Evolutionary conservation across 768 basidiomycete species (phyloP).

Genomic region (Rubroboletus satanas): DNA sequence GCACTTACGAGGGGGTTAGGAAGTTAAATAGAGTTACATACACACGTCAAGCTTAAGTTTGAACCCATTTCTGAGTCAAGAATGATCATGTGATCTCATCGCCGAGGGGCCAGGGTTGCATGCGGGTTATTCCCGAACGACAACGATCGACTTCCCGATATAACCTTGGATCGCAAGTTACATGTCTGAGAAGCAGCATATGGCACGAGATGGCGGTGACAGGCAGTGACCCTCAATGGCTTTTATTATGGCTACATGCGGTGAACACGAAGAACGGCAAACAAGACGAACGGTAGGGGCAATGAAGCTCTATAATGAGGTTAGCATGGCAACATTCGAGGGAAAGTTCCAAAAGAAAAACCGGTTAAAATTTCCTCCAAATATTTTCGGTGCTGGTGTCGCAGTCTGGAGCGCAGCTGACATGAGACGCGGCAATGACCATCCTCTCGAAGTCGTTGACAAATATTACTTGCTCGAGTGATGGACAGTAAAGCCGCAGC

Average conservation of each 20-base stretch:
- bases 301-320: constrained; percentile 2
- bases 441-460: constrained; percentile 61
- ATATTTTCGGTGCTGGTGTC: constrained; percentile 21
- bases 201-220: not conserved
- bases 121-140: constrained; percentile 1
- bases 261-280: constrained; percentile 12
- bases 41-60: constrained; percentile 23
- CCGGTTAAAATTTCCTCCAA: constrained; percentile 33
- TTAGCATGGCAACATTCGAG: not conserved
- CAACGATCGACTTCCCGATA: constrained; percentile 7
- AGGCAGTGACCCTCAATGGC: constrained; percentile 5
- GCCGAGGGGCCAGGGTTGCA: not conserved
- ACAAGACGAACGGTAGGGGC: constrained; percentile 3
- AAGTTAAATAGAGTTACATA: constrained; percentile 21
- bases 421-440: constrained; percentile 37
- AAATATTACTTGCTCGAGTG: constrained; percentile 51
- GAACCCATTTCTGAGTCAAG: constrained; percentile 1
- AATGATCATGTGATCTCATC: constrained; percentile 3
- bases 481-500: constrained; percentile 56
- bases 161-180: not conserved
- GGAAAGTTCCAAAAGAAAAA: constrained; percentile 10
- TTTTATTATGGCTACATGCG: constrained; percentile 18
- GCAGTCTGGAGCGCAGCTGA: constrained; percentile 27
- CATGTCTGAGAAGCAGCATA: not conserved
- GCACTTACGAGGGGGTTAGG: not conserved